Percentiles rank a stretch among this genome's conserved stretches.
phyloP scores from a whole-genome alignment of 163 green algal species.

The Smithsoniella earleae region DNA sequence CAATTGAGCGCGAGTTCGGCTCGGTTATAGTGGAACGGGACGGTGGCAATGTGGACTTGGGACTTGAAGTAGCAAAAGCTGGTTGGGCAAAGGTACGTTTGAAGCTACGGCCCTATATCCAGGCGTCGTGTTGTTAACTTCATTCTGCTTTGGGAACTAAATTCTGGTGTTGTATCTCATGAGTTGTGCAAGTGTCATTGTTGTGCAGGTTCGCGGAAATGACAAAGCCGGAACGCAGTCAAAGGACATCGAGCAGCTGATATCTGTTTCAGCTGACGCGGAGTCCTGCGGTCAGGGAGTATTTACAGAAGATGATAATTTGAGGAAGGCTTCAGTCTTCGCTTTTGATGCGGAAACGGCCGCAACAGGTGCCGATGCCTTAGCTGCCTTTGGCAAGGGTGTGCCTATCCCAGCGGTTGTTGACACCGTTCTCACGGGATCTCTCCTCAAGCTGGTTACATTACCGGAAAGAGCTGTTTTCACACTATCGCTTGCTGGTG shows the following conservation, averaged over 20 bases:
- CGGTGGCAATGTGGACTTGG: slow-evolving; percentile 39
- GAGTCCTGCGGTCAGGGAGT: slow-evolving; percentile 51
- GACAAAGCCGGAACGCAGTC: neutral
- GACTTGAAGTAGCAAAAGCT: slow-evolving; percentile 35
- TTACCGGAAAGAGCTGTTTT: neutral
- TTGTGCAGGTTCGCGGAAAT: slow-evolving; percentile 6
- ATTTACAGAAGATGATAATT: slow-evolving; percentile 52
- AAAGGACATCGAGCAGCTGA: slow-evolving; percentile 59
- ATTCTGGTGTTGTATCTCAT: no score
- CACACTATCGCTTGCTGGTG: neutral
- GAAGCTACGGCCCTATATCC: no score
- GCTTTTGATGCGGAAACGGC: neutral
- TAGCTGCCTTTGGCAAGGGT: slow-evolving; percentile 27
- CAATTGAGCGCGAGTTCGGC: slow-evolving; percentile 82
- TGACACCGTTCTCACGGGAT: slow-evolving; percentile 3
- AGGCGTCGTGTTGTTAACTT: no score
- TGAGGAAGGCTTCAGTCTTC: neutral
- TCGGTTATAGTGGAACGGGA: slow-evolving; percentile 67
- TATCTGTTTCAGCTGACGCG: slow-evolving; percentile 51
- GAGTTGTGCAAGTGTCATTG: no score
- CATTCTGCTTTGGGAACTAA: no score
- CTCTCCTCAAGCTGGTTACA: slow-evolving; percentile 1
- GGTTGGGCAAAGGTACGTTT: slow-evolving; percentile 72
- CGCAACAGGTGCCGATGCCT: neutral
- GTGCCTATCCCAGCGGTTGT: slow-evolving; percentile 15